Percentiles rank a stretch among this genome's conserved stretches.
phyloP scores from a whole-genome alignment of 2,329 filamentous ascomycete genomes.

The Talaromyces albobiverticillius region DNA sequence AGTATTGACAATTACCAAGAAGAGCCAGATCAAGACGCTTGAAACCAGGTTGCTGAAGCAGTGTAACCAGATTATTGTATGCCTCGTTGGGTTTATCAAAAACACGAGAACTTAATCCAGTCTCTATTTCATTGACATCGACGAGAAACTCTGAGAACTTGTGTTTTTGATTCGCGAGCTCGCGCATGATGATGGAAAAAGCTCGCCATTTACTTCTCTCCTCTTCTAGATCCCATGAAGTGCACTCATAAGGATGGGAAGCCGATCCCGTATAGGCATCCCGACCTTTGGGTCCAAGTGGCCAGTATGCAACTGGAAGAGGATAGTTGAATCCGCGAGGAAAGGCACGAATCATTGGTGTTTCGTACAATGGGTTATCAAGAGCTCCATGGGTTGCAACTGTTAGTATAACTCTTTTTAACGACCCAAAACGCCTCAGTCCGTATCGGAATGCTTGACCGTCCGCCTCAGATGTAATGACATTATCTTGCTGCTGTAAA shows the following conservation, averaged over 20 bases:
- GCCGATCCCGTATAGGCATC: too few relatives aligned
- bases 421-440: constrained; percentile 31
- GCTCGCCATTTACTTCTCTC: constrained; percentile 27
- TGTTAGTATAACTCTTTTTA: constrained; percentile 39
- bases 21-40: constrained; percentile 26
- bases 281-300: constrained; percentile 18
- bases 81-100: constrained; percentile 25
- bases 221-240: constrained; percentile 17
- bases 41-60: constrained; percentile 26
- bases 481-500: constrained; percentile 28
- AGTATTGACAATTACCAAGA: constrained; percentile 11
- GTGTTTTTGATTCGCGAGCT: constrained; percentile 20
- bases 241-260: neutral
- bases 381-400: constrained; percentile 37
- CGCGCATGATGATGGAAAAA: constrained; percentile 26
- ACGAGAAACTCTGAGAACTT: constrained; percentile 35
- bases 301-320: constrained; percentile 26
- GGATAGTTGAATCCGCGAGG: constrained; percentile 41
- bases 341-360: constrained; percentile 42
- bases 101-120: constrained; percentile 30
- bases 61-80: constrained; percentile 21
- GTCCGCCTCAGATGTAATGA: constrained; percentile 28
- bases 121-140: constrained; percentile 27
- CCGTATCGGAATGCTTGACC: constrained; percentile 31
- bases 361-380: constrained; percentile 37